A percentile compares a stretch with the other conserved stretches of the same genome.
These are phyloP conservation scores for Trametes polyzona DNA, from an alignment of 1,284 basidiomycete genomes.

Conservation along the genomic window DNA sequence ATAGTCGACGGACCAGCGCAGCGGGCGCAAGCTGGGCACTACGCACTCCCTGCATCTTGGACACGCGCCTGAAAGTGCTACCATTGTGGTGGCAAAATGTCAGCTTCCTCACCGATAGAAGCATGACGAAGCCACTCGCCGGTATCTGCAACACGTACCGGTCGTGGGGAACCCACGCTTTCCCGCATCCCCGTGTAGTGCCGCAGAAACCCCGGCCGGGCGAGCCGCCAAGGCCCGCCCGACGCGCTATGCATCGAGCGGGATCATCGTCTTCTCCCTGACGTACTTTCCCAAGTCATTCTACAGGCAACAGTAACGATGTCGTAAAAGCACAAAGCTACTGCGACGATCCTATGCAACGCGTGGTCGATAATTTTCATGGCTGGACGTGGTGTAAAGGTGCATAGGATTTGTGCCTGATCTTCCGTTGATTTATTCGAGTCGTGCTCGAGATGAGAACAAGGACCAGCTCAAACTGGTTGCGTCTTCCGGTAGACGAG, in stretches of 20 bases:
- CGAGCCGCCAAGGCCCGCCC: slow-evolving; percentile 7
- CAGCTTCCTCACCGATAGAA: slow-evolving; percentile 3
- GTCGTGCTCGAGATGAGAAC: no score
- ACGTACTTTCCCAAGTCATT: not conserved
- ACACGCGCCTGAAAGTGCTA: not conserved
- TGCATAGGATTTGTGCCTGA: no score
- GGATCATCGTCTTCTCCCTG: no score
- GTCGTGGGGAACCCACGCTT: not conserved
- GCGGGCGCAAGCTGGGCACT: no score
- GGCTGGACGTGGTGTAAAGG: no score
- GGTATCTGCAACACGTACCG: not conserved
- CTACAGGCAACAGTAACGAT: not conserved
- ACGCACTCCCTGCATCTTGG: no score
- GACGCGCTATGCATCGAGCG: not conserved
- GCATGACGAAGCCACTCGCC: not conserved
- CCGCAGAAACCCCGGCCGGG: not conserved
- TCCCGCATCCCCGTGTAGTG: not conserved
- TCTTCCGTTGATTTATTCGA: no score
- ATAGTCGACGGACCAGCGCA: no score
- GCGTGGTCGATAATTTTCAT: no score
- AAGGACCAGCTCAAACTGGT: no score
- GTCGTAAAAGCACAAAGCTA: not conserved
- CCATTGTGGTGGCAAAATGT: not conserved
- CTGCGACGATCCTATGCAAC: not conserved
- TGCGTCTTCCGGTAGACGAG: no score